A percentile compares a stretch with the other conserved stretches of the same genome.
These are phyloP conservation scores for Claviceps sorghi DNA, from an alignment of 2,329 filamentous ascomycete species.

Conservation along the genomic window DNA sequence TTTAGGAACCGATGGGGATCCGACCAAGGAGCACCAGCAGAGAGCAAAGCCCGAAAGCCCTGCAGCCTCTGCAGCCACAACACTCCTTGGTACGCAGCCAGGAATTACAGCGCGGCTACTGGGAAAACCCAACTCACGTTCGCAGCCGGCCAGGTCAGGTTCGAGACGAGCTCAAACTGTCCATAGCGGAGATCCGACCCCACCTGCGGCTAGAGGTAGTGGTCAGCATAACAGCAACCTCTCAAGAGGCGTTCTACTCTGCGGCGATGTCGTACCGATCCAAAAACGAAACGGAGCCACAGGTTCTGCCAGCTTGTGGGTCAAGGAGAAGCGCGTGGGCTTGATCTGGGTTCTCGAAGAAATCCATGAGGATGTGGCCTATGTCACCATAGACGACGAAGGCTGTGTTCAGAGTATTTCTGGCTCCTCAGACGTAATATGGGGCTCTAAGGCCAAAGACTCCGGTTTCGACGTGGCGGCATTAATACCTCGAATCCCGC, in stretches of 20 bases:
- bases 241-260: slow-evolving; percentile 78
- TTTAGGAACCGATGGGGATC: slow-evolving; percentile 31
- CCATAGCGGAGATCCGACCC: slow-evolving; percentile 39
- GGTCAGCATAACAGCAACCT: slow-evolving; percentile 57
- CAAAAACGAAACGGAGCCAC: slow-evolving; percentile 86
- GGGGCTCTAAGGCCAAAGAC: slow-evolving; percentile 56
- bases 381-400: slow-evolving; percentile 61
- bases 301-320: slow-evolving; percentile 91
- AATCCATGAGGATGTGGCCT: slow-evolving; percentile 85
- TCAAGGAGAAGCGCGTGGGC: slow-evolving; percentile 89
- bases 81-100: slow-evolving; percentile 50
- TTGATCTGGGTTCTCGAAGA: slow-evolving; percentile 97
- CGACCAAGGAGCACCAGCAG: slow-evolving; percentile 16
- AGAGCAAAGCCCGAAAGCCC: slow-evolving; percentile 22
- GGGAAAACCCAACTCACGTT: slow-evolving; percentile 59
- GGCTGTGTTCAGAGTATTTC: slow-evolving; percentile 55
- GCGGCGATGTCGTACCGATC: slow-evolving; percentile 96
- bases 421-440: slow-evolving; percentile 75
- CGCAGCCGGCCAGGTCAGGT: slow-evolving; percentile 37
- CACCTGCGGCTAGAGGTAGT: slow-evolving; percentile 37
- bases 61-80: slow-evolving; percentile 28
- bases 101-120: slow-evolving; percentile 75
- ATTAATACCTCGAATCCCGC: slow-evolving; percentile 70
- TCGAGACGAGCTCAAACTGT: slow-evolving; percentile 49
- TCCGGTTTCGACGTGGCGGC: slow-evolving; percentile 60